Evolutionary conservation across 352 stramenopile genomes (phyloP).

Genomic region (Phytophthora pistaciae): DNA sequence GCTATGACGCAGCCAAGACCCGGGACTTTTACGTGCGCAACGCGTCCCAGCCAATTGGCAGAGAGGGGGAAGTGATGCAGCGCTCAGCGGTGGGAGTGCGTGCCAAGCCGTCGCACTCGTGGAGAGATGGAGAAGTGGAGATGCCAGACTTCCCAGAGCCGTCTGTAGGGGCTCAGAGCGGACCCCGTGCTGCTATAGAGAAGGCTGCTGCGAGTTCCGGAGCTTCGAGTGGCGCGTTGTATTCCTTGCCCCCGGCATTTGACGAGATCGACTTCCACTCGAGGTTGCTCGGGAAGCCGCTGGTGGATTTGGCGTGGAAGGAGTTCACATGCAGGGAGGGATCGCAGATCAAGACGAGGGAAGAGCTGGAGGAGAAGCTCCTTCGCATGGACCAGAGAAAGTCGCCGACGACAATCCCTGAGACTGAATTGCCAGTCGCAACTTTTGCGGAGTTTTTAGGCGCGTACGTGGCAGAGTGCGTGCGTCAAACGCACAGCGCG

Average conservation of each 20-base stretch:
- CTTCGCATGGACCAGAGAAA: slow-evolving; percentile 64
- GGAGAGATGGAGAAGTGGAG: slow-evolving; percentile 65
- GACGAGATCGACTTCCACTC: slow-evolving; percentile 76
- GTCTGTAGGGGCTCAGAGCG: background rate
- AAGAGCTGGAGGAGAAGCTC: slow-evolving; percentile 50
- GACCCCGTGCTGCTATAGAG: background rate
- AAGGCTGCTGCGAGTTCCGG: background rate
- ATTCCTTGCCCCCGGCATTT: slow-evolving; percentile 32
- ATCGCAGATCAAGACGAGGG: slow-evolving; percentile 35
- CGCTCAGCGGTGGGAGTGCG: slow-evolving; percentile 38
- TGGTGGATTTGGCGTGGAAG: slow-evolving; percentile 69
- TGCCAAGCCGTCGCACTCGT: slow-evolving; percentile 70
- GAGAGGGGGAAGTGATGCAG: slow-evolving; percentile 1
- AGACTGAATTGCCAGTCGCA: slow-evolving; percentile 43
- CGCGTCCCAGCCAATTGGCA: slow-evolving; percentile 15
- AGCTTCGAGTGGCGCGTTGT: slow-evolving; percentile 14
- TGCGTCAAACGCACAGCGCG: slow-evolving; percentile 22
- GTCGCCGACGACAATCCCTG: slow-evolving; percentile 33
- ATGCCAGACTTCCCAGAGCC: slow-evolving; percentile 34
- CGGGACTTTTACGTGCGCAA: slow-evolving; percentile 78
- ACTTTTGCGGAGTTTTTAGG: slow-evolving; percentile 73
- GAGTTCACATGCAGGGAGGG: slow-evolving; percentile 47
- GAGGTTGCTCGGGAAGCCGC: slow-evolving; percentile 61
- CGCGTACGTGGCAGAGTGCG: slow-evolving; percentile 57
- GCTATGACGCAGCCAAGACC: slow-evolving; percentile 51